These are phyloP conservation scores for Rhizopogon rudus DNA, from an alignment of 768 basidiomycete species.

Conservation along the genomic window DNA sequence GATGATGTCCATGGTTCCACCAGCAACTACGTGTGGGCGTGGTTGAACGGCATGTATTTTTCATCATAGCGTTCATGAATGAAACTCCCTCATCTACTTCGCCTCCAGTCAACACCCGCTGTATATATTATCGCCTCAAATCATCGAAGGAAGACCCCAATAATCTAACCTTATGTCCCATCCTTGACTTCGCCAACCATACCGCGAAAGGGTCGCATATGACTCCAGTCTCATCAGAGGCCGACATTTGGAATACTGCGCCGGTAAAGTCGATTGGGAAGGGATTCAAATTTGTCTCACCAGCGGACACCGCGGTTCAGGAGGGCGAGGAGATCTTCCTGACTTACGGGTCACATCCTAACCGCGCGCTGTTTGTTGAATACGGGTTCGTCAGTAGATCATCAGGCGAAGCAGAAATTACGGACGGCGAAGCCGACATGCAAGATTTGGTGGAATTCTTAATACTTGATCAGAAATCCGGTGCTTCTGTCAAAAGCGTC, in stretches of 20 bases:
- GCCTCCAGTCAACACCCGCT: constrained; percentile 82
- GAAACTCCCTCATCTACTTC: constrained; percentile 6
- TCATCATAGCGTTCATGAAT: constrained; percentile 1
- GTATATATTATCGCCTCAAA: constrained; percentile 67
- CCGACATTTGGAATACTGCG: constrained; percentile 32
- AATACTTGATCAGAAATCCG: constrained; percentile 39
- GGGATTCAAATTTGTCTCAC: constrained; percentile 49
- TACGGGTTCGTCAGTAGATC: constrained; percentile 76
- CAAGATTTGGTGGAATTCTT: constrained; percentile 46
- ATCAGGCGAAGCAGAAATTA: constrained; percentile 18
- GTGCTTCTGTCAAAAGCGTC: constrained; percentile 43
- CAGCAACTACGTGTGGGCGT: constrained; percentile 75
- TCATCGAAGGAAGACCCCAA: constrained; percentile 48
- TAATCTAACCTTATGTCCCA: constrained; percentile 84
- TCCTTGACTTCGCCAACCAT: constrained; percentile 92
- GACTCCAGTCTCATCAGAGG: constrained; percentile 33
- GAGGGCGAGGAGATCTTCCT: constrained; percentile 67
- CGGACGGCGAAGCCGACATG: constrained; percentile 58
- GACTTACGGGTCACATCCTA: constrained; percentile 77
- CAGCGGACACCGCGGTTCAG: constrained; percentile 34
- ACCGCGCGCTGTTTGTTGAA: constrained; percentile 75
- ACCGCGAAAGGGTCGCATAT: constrained; percentile 36
- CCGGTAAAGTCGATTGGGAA: constrained; percentile 33
- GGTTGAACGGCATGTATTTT: constrained; percentile 66
- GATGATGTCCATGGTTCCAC: constrained; percentile 6